Base-by-base conservation (phyloP, 2,329 filamentous ascomycete species). In the Sporothrix schenckii region DNA sequence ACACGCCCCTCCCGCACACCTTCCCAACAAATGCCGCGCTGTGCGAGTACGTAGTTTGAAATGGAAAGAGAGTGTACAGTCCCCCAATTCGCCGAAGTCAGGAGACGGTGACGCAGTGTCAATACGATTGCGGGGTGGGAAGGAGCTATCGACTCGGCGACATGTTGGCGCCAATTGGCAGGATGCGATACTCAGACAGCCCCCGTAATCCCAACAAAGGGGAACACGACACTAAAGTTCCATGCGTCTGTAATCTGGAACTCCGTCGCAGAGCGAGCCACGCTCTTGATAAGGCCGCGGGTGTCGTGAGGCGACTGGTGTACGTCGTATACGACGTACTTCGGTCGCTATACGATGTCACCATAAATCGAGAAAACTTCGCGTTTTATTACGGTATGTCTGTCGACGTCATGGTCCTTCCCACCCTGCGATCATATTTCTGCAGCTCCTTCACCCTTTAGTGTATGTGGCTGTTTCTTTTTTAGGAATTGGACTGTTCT, bases 81-180 rank as follows among this genome's bases (percentile, higher is more conserved):
- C n/a, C 4, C 27, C 61, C 60, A 19, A 34, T 65, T 50, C 61
- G 61, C 61, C 61, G 44, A 65, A 21, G 44, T 13, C 60, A 63
- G 34, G 6, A 44, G 14, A 4, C 2, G 41, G 44, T 65, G 44
- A 65, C 61, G 61, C 24, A 34, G 61, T 27, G 47, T 50, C 24
- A 65, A 44, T 50, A n/a, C 58, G n/a, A 47, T 39, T 50, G 61
- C 61, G 61, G 61, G 58, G 39, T 47, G 39, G 58, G 58, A 47
- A 63, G 39, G 61, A 65, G 61, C 61, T 65, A 30, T 65, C 44
- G 61, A 65, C 47, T 65, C 61, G 61, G 3, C 27, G 50, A 21
- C 11, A 44, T 16, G n/a, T 47, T 34, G 58, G n/a, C 39, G 39
- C 58, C 58, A 44, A 63, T 47, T 63, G 58, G 56, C 56, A 11